A percentile compares a stretch with the other conserved stretches of the same genome.
Evolutionary conservation across 805 yeast species (phyloP).

Genomic region (Torulaspora quercuum): DNA sequence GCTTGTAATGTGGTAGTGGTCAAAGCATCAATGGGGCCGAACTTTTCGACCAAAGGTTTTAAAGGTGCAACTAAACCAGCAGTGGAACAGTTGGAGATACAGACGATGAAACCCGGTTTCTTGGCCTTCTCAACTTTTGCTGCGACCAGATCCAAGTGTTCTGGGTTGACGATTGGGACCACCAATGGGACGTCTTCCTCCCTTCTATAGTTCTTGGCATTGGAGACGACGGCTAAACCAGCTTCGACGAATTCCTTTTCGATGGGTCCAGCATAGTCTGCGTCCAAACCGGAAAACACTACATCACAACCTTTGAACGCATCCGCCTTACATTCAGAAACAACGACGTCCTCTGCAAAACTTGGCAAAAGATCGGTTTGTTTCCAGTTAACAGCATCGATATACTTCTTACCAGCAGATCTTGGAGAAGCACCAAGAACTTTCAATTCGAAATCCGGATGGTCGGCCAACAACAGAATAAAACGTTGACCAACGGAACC

Average conservation of each 20-base stretch:
- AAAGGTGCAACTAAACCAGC: slow-evolving; percentile 97
- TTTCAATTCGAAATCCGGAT: slow-evolving; percentile 82
- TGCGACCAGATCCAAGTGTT: slow-evolving; percentile 74
- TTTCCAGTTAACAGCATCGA: slow-evolving; percentile 89
- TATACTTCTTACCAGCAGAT: slow-evolving; percentile 86
- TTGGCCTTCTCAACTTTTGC: slow-evolving; percentile 53
- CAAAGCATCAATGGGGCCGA: slow-evolving; percentile 85
- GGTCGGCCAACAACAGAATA: slow-evolving; percentile 74
- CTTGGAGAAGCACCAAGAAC: slow-evolving; percentile 90
- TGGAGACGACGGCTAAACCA: slow-evolving; percentile 83
- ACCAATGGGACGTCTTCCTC: slow-evolving; percentile 82
- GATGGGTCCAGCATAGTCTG: slow-evolving; percentile 88
- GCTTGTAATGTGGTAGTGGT: slow-evolving; percentile 95
- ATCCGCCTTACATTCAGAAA: slow-evolving; percentile 72
- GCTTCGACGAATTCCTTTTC: slow-evolving; percentile 79
- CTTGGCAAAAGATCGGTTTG: slow-evolving; percentile 83
- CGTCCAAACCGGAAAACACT: slow-evolving; percentile 91
- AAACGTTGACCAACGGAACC: slow-evolving; percentile 98
- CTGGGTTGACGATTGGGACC: slow-evolving; percentile 93
- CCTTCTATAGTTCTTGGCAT: slow-evolving; percentile 95
- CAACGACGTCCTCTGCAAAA: slow-evolving; percentile 56
- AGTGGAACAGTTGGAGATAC: slow-evolving; percentile 97
- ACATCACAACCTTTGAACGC: slow-evolving; percentile 86
- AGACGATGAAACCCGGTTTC: slow-evolving; percentile 74
- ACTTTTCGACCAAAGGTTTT: slow-evolving; percentile 84